Base-by-base conservation (phyloP, 345 rosid species). In the Odontarrhena argentea region DNA sequence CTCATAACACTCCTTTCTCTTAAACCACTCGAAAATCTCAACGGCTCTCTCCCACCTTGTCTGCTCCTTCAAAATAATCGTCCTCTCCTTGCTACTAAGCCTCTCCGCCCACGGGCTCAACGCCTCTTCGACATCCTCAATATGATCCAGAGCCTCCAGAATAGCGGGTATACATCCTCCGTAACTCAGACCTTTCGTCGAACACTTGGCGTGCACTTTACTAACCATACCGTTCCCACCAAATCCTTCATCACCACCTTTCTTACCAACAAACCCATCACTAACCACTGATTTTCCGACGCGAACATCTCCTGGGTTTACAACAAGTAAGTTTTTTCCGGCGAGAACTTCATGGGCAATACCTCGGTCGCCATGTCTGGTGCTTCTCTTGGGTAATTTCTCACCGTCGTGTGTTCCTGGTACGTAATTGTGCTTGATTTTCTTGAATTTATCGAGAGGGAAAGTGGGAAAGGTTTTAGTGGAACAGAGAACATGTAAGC, bases 1-100 rank as follows among this genome's bases (percentile, higher is more conserved):
- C 60, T 88, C 95, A 59, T 84, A 82, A 56, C 88, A 85, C 1
- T 77, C 82, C 37, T 83, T 85, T 3, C 79, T 71, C 79, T 88
- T 88, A 74, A 93, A 84, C 91, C 95, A 93, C 73, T 87, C 83
- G 24, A 93, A 93, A 67, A 93, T 93, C 78, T 85, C 97, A 55
- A 81, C 41, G 4, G 97, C 97, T 60, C 98, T 80, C 73, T 88
- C 85, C 98, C 96, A 93, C 49, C 73, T 68, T 14, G 58, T 69
- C 70, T 90, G 97, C 85, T 86, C 96, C 81, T 90, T 93, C 78
- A 93, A 78, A 41, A 90, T 88, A 63, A 90, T 90, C 65, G 85
- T 90, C 66, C 92, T 86, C 79, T 83, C 96, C 70, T 86, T 93
- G 69, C 76, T 86, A 62, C 77, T 81, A 9, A 93, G 79, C 55